Evolutionary conservation across 2,329 filamentous ascomycete genomes (phyloP).

Genomic region (Paecilomyces sp.): DNA sequence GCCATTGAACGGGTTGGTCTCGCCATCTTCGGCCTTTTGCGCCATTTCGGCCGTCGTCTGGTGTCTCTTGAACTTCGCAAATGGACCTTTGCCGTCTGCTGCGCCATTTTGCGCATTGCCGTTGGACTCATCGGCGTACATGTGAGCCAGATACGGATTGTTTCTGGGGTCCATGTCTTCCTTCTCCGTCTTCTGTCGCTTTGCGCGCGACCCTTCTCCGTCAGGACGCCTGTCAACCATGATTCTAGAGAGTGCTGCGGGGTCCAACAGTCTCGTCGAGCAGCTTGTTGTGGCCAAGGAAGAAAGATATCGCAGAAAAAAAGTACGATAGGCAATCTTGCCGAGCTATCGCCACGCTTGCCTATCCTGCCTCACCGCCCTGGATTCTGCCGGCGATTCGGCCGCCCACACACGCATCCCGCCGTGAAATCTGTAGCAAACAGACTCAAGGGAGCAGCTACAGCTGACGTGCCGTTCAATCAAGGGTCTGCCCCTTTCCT

Average conservation of each 20-base stretch:
- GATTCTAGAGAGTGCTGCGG: constrained; percentile 10
- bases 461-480: neutral
- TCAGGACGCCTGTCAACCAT: constrained; percentile 55
- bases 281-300: neutral
- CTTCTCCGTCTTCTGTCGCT: constrained; percentile 47
- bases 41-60: constrained; percentile 73
- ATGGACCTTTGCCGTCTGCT: constrained; percentile 37
- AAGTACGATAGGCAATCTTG: constrained; percentile 24
- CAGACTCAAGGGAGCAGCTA: neutral
- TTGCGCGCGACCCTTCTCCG: constrained; percentile 44
- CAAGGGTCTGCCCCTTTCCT: neutral
- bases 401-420: neutral
- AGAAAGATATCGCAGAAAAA: constrained; percentile 11
- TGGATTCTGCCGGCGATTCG: constrained; percentile 4
- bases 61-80: constrained; percentile 67
- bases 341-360: constrained; percentile 20
- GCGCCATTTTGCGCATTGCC: constrained; percentile 15
- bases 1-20: constrained; percentile 79
- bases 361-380: constrained; percentile 7
- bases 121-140: constrained; percentile 54
- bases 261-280: neutral
- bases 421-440: neutral
- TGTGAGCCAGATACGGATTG: constrained; percentile 91
- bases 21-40: constrained; percentile 66
- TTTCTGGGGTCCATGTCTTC: constrained; percentile 46